Base-by-base conservation (phyloP, 2,329 filamentous ascomycete species). In the Diaporthe destruens region DNA sequence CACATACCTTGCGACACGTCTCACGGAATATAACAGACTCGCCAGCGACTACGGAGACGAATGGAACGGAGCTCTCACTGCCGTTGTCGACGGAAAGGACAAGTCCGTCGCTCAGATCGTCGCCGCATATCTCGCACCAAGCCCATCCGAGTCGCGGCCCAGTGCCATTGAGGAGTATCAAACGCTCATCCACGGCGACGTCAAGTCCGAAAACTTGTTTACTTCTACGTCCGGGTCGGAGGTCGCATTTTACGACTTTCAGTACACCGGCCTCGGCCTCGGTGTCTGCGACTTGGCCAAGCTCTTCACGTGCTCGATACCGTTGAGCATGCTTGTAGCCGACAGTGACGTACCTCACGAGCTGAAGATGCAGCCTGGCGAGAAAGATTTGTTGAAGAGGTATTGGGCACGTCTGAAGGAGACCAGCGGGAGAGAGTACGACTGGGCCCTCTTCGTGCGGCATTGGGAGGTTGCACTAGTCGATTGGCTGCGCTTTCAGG, bases 201-300 rank as follows among this genome's bases (percentile, higher is more conserved):
- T 92, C 67, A 93, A 93, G 79, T 91, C 88, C 0, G 90, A 92
- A 75, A 93, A 93, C 72, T 84, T 93, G 8, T 92, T 92, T 76
- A 89, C 88, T 0, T 89, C 82, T 0, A 72, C 77, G 0, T 75
- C 78, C 0, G 89, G 88, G 0, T 80, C 86, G 2, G 73, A 81
- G 4, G 89, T 90, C 1, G 90, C 89, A 0, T 91, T 93, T 75
- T 92, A 90, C 76, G 91, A 93, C 77, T 93, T 93, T 71, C 91
- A 93, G 76, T 93, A 93, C 75, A 86, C 88, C 0, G 91, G 91
- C 0, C 79, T 92, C 0, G 91, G 91, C 0, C 78, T 92, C 0
- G 91, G 91, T 0, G 90, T 89, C 0, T 91, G 90, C 75, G 91
- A 93, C 78, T 81, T 93, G 0, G 90, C 90, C 2, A 92, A 92